Percentiles rank a stretch among this genome's conserved stretches.
Evolutionary conservation across 2,329 filamentous ascomycete genomes (phyloP).

Genomic region (Alternaria alternata): DNA sequence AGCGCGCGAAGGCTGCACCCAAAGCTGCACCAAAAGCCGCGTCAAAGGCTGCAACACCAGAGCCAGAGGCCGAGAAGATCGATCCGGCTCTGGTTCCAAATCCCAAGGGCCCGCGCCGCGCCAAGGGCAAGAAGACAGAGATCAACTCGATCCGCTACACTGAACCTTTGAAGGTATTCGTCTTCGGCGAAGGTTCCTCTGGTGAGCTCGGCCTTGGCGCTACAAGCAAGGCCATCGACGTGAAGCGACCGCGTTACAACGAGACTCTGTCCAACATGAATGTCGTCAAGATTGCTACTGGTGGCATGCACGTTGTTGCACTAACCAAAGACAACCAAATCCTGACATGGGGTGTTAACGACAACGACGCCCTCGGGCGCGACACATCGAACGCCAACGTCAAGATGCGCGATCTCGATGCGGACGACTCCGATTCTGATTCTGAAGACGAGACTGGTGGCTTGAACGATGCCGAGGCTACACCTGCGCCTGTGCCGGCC

Average conservation of each 20-base stretch:
- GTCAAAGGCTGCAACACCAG: conserved; percentile 20
- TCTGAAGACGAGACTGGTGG: conserved; percentile 66
- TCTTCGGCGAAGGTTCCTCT: conserved; percentile 81
- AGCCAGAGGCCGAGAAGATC: conserved; percentile 20
- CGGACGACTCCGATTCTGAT: conserved; percentile 56
- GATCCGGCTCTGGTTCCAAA: conserved; percentile 26
- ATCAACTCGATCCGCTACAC: conserved; percentile 71
- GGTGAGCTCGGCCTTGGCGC: conserved; percentile 82
- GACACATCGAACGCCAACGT: conserved; percentile 72
- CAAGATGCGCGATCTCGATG: conserved; percentile 63
- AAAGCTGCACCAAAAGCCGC: conserved; percentile 20
- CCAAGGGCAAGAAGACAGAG: conserved; percentile 48
- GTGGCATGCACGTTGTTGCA: conserved; percentile 82
- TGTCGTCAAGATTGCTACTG: conserved; percentile 78
- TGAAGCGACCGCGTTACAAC: conserved; percentile 77
- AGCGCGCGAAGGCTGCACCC: conserved; percentile 21
- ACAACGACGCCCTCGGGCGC: conserved; percentile 80
- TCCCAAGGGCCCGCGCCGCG: conserved; percentile 44
- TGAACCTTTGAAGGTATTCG: conserved; percentile 74
- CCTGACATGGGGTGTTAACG: conserved; percentile 87
- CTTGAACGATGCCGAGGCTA: conserved; percentile 76
- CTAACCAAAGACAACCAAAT: conserved; percentile 83
- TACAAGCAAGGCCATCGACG: conserved; percentile 71
- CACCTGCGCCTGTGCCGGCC: conserved; percentile 65
- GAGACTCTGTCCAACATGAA: conserved; percentile 66